phyloP scores from a whole-genome alignment of 305 asterid genomes.

The Vinca major region DNA sequence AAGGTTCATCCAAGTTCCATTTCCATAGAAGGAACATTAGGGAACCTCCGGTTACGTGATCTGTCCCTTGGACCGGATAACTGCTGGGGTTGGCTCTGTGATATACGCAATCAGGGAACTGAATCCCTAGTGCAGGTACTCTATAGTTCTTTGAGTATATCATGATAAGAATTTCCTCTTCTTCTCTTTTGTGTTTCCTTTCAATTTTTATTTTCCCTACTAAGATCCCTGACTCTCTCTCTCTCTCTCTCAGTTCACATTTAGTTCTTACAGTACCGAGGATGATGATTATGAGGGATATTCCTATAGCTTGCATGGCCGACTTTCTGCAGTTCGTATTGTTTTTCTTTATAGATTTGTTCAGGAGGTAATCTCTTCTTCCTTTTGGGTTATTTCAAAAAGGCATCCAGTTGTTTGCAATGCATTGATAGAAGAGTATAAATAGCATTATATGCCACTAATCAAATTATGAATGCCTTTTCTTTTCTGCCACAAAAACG shows the following conservation, averaged over 20 bases:
- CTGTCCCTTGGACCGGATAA: slow-evolving; percentile 71
- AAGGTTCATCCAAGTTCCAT: slow-evolving; percentile 97
- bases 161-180: neutral
- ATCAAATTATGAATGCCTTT: too few relatives aligned
- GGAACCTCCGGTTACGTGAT: slow-evolving; percentile 84
- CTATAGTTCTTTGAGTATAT: slow-evolving; percentile 8
- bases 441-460: too few relatives aligned
- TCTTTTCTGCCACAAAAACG: too few relatives aligned
- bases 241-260: slow-evolving; percentile 57
- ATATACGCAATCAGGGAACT: slow-evolving; percentile 85
- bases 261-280: slow-evolving; percentile 61
- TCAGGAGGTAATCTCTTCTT: slow-evolving; percentile 62
- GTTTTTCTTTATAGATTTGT: slow-evolving; percentile 88
- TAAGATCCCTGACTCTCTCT: slow-evolving; percentile 14
- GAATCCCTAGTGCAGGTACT: slow-evolving; percentile 85
- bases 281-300: slow-evolving; percentile 96
- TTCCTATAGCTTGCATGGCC: slow-evolving; percentile 80
- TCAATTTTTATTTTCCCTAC: slow-evolving; percentile 5
- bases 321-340: slow-evolving; percentile 93
- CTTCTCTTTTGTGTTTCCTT: neutral
- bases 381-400: neutral
- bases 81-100: slow-evolving; percentile 98
- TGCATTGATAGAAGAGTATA: neutral
- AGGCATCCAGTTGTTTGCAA: neutral
- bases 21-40: slow-evolving; percentile 74